These are phyloP conservation scores for Dendrostoma leiphaemia DNA, from an alignment of 2,329 filamentous ascomycete species.

Conservation along the genomic window DNA sequence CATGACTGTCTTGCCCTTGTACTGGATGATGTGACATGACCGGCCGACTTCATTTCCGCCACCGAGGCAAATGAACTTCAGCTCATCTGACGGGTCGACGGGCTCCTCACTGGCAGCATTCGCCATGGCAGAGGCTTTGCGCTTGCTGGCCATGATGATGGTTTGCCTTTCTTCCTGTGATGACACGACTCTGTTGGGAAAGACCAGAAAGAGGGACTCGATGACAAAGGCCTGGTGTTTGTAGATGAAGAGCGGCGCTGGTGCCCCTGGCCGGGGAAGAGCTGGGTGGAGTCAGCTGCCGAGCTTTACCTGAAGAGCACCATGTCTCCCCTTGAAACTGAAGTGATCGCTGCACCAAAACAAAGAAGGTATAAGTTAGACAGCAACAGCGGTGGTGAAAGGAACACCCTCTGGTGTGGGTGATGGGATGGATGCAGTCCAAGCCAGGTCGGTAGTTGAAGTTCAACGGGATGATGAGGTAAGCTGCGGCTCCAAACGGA, in stretches of 20 bases:
- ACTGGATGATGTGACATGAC: constrained; percentile 96
- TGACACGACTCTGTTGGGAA: too few species aligned
- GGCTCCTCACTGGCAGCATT: constrained; percentile 71
- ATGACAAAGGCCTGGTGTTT: neutral
- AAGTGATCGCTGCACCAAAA: neutral
- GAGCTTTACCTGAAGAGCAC: neutral
- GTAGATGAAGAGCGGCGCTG: neutral
- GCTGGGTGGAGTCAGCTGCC: neutral
- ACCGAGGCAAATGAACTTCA: constrained; percentile 90
- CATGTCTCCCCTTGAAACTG: neutral
- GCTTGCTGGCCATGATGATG: constrained; percentile 78
- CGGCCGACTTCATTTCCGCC: constrained; percentile 96
- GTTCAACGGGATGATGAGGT: neutral
- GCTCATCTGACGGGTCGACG: constrained; percentile 88
- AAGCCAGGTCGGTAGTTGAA: neutral
- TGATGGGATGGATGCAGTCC: too few species aligned
- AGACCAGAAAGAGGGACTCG: too few species aligned
- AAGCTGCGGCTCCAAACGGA: neutral
- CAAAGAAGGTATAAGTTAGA: neutral
- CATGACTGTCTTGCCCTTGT: constrained; percentile 99
- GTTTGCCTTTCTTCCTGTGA: neutral
- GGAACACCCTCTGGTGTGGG: too few species aligned
- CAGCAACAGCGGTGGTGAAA: too few species aligned
- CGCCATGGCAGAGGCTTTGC: constrained; percentile 78
- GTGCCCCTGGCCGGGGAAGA: neutral